A percentile compares a stretch with the other conserved stretches of the same genome.
phyloP scores from a whole-genome alignment of 371 early-diverging fungal species.

The Zancudomyces culisetae region DNA sequence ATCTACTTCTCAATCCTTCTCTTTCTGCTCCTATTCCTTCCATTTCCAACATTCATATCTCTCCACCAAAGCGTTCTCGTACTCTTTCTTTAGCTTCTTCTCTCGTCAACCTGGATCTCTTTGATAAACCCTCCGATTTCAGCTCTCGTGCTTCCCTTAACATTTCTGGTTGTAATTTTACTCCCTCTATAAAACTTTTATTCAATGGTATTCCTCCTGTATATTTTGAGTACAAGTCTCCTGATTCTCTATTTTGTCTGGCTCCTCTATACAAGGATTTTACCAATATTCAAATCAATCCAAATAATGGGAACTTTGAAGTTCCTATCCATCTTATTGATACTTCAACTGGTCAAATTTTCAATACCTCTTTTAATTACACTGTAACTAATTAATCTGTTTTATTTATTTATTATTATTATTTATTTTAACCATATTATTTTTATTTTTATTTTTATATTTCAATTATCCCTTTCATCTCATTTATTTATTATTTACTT shows the following conservation, averaged over 20 bases:
- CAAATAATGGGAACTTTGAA: neutral
- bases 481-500: too few species aligned
- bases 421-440: too few species aligned
- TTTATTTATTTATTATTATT: too few species aligned
- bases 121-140: constrained; percentile 16
- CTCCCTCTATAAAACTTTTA: constrained; percentile 42
- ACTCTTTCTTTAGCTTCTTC: neutral
- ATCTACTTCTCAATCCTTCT: neutral
- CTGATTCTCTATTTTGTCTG: constrained; percentile 13
- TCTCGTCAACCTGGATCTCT: neutral
- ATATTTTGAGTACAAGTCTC: constrained; percentile 15
- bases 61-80: neutral
- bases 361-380: too few species aligned
- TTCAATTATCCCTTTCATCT: too few species aligned
- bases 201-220: constrained; percentile 28
- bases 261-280: constrained; percentile 17
- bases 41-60: too few species aligned
- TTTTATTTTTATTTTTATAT: too few species aligned
- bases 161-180: constrained; percentile 37
- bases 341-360: neutral
- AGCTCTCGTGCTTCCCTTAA: constrained; percentile 8
- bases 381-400: too few species aligned
- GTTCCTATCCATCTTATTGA: neutral
- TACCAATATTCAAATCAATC: neutral
- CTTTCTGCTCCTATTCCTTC: neutral